These are phyloP conservation scores for Clavariopsis aquatica DNA, from an alignment of 495 filamentous ascomycete species.

Conservation along the genomic window DNA sequence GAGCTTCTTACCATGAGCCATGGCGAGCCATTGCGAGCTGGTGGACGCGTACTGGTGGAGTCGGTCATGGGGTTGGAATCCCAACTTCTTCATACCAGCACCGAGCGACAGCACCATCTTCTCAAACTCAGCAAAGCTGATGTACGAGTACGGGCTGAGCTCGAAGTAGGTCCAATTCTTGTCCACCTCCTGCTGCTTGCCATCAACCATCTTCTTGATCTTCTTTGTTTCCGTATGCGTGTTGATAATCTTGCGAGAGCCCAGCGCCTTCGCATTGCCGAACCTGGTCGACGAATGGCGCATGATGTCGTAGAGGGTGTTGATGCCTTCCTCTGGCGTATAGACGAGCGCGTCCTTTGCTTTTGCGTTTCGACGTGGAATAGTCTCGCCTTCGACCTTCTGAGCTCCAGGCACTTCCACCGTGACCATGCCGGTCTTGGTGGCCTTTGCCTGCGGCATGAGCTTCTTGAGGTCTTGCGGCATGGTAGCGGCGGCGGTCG, in stretches of 20 bases:
- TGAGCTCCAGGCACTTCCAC: constrained; percentile 74
- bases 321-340: constrained; percentile 67
- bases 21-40: constrained; percentile 46
- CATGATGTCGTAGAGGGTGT: constrained; percentile 86
- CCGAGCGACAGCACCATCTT: constrained; percentile 71
- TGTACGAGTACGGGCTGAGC: constrained; percentile 81
- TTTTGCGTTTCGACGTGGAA: constrained; percentile 76
- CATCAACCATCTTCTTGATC: constrained; percentile 94
- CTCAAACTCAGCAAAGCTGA: constrained; percentile 88
- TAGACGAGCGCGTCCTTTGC: constrained; percentile 69
- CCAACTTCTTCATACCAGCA: constrained; percentile 71
- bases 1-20: constrained; percentile 41
- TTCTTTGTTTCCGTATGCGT: constrained; percentile 92
- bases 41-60: constrained; percentile 91
- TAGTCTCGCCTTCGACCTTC: constrained; percentile 82
- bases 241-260: constrained; percentile 75
- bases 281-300: constrained; percentile 73
- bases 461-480: constrained; percentile 49
- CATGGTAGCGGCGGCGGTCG: constrained; percentile 27
- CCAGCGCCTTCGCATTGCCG: constrained; percentile 86
- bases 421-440: constrained; percentile 67
- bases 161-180: constrained; percentile 98
- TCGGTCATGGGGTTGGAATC: constrained; percentile 68
- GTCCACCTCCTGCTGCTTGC: constrained; percentile 82
- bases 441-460: constrained; percentile 62